Evolutionary conservation across 129 eudicot genomes (phyloP).

Genomic region (Arctium minus): DNA sequence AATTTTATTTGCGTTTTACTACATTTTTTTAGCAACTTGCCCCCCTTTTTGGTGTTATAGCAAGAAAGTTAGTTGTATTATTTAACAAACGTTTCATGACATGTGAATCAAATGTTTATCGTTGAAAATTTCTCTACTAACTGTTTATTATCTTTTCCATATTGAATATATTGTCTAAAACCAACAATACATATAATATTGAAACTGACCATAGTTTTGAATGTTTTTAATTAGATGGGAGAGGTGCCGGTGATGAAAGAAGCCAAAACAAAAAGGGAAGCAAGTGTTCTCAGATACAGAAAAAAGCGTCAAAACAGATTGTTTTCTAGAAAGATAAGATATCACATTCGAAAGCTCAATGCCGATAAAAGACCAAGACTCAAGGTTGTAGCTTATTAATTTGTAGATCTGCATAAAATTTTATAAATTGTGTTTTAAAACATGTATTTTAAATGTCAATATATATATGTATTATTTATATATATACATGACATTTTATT

Average conservation of each 20-base stretch:
- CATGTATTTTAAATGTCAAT: background rate
- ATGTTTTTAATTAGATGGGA: constrained; percentile 27
- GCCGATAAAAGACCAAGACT: constrained; percentile 46
- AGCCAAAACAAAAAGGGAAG: constrained; percentile 38
- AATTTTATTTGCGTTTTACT: background rate
- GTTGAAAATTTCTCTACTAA: background rate
- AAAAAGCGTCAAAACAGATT: constrained; percentile 40
- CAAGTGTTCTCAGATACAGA: constrained; percentile 44
- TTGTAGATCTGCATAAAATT: background rate
- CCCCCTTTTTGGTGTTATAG: background rate
- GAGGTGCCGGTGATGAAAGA: constrained; percentile 44
- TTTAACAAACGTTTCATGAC: background rate
- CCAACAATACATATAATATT: background rate
- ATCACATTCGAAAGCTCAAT: constrained; percentile 49
- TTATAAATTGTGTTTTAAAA: background rate
- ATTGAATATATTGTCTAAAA: background rate
- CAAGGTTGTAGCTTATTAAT: constrained; percentile 27
- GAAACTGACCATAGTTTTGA: background rate
- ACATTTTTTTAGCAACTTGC: background rate
- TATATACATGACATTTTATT: background rate
- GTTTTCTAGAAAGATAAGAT: constrained; percentile 36
- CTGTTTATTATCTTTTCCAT: background rate
- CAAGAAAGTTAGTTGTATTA: background rate
- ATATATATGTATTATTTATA: background rate
- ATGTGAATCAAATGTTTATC: background rate